These are phyloP conservation scores for Sporothrix mexicana DNA, from an alignment of 2,329 filamentous ascomycete genomes.

Conservation along the genomic window DNA sequence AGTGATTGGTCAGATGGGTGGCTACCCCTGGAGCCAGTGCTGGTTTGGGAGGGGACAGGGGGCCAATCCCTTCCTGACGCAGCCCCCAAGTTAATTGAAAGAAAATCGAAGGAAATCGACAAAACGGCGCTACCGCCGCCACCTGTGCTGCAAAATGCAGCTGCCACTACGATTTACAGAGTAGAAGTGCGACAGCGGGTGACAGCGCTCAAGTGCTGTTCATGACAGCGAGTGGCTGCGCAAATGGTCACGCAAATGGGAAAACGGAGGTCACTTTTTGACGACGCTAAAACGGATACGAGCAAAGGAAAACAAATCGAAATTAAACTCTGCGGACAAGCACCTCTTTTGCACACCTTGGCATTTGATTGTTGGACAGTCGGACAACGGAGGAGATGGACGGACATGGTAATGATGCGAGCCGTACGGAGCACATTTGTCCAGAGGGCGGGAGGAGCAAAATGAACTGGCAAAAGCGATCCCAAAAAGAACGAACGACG, in stretches of 20 bases:
- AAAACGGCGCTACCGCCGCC: constrained; percentile 26
- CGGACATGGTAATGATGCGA: constrained; percentile 21
- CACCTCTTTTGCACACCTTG: too few relatives aligned
- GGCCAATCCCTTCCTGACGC: constrained; percentile 19
- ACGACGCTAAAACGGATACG: constrained; percentile 16
- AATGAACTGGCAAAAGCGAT: too few relatives aligned
- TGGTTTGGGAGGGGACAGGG: constrained; percentile 15
- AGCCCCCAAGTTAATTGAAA: neutral
- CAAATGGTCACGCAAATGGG: neutral
- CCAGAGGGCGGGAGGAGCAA: neutral
- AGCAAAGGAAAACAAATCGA: neutral
- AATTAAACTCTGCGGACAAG: neutral
- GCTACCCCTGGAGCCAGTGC: constrained; percentile 29
- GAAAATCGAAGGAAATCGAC: too few relatives aligned
- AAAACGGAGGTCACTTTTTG: neutral
- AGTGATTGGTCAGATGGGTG: neutral
- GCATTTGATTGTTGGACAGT: too few relatives aligned
- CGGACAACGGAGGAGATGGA: neutral
- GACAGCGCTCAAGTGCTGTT: neutral
- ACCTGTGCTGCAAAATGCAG: neutral
- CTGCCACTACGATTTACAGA: too few relatives aligned
- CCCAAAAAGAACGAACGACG: too few relatives aligned
- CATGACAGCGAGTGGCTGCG: constrained; percentile 20
- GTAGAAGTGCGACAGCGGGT: neutral
- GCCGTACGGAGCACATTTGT: neutral